Base-by-base conservation (phyloP, 2,329 filamentous ascomycete genomes). In the Talaromyces islandicus region DNA sequence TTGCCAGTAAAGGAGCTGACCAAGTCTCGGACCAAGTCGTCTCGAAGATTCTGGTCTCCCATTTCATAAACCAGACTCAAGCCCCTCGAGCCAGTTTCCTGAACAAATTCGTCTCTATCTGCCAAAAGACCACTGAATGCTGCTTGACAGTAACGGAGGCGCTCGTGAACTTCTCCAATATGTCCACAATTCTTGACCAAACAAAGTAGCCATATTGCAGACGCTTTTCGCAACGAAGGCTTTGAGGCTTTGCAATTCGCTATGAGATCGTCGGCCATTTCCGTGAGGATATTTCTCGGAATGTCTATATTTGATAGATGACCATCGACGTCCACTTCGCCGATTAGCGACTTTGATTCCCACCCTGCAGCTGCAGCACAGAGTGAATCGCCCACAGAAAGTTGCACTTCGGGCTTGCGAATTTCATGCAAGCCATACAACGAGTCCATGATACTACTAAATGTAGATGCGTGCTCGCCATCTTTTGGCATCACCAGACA, bases 11-110 rank as follows among this genome's bases (percentile, higher is more conserved):
- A 97, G 0, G 91, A 91, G 7, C 89, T 85, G 0, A 97, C 90
- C 2, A 99, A 82, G 69, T 97, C 93, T 60, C 88, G 88, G 3
- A 96, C 90, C 29, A 99, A 81, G 54, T 92, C 87, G 60, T 90
- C 87, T 71, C 90, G 93, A 21, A 97, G 81, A 0, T 83, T 83
- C 29, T 88, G 83, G 67, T 96, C 91, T 1, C 94, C 94, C 71
- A 91, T 91, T 69, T 97, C 92, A 71, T 97, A 99, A 1, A 97
- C 92, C 54, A 97, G 76, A n/a, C 91, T 88, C 30, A 99, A 81
- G 0, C 94, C 94, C 60, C 93, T 83, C 0, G 93, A 96, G 4
- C 94, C 92, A 4, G 92, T 95, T 75, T 99, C 94, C 73, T 99
- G 94, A 0, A 97, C 92, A 9, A 97, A 84, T 70, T 97, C 92